Percentiles rank a stretch among this genome's conserved stretches.
phyloP scores from a whole-genome alignment of 306 rosid genomes.

The Cucurbita pepo region DNA sequence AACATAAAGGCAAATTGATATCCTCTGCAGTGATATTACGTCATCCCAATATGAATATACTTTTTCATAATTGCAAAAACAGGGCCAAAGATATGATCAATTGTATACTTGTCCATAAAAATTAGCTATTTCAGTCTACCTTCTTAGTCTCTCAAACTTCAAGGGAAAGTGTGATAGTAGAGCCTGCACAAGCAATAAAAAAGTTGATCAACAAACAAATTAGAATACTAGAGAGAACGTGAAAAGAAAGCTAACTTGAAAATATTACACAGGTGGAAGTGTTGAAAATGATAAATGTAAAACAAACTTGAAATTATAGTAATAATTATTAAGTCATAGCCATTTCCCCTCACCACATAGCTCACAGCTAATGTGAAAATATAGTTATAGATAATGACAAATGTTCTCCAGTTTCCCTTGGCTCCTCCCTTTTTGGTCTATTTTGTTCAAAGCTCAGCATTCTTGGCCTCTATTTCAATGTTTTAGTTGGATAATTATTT shows the following conservation, averaged over 20 bases:
- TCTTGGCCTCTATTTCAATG: neutral
- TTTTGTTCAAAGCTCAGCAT: neutral
- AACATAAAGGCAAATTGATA: neutral
- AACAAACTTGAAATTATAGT: neutral
- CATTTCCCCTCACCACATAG: neutral
- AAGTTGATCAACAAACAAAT: neutral
- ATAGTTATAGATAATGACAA: neutral
- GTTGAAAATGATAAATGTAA: neutral
- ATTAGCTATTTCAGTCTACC: constrained; percentile 23
- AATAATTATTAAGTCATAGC: neutral
- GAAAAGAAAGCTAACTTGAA: neutral
- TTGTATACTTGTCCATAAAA: neutral
- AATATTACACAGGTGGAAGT: neutral
- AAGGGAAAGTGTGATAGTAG: constrained; percentile 47
- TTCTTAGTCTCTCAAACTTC: constrained; percentile 55
- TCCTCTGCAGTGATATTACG: neutral
- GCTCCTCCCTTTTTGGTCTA: neutral
- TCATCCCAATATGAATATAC: neutral
- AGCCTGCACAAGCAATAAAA: constrained; percentile 40
- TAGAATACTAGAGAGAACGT: neutral
- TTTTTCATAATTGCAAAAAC: neutral
- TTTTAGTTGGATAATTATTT: too few species aligned
- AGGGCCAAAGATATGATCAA: neutral
- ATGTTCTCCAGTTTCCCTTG: neutral
- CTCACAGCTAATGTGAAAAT: neutral